Percentiles rank a stretch among this genome's conserved stretches.
Evolutionary conservation across 202 grass and related monocot species (phyloP).

Genomic region (Carex arenaria): DNA sequence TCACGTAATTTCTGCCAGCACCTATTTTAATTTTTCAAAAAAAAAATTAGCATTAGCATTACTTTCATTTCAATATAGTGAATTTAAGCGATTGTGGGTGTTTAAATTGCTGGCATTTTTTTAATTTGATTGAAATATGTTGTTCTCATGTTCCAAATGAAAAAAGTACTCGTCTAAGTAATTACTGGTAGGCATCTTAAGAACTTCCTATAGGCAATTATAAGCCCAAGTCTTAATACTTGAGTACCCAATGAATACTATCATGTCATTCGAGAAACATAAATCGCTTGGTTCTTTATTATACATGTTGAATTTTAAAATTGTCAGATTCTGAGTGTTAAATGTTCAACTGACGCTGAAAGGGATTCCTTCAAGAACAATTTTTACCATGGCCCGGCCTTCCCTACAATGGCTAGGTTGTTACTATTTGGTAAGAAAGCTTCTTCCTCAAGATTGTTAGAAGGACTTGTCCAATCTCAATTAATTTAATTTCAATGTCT

Average conservation of each 20-base stretch:
- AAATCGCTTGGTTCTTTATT: background rate
- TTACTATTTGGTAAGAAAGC: conserved; percentile 61
- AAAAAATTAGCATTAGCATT: conserved; percentile 1
- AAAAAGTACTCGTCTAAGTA: background rate
- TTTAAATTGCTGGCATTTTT: background rate
- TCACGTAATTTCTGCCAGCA: conserved; percentile 41
- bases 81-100: background rate
- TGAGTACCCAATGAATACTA: conserved; percentile 6
- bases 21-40: background rate
- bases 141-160: background rate
- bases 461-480: conserved; percentile 16
- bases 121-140: background rate
- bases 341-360: conserved; percentile 43
- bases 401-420: conserved; percentile 75
- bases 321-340: conserved; percentile 55
- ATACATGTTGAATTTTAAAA: background rate
- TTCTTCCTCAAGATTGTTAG: background rate
- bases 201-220: background rate
- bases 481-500: conserved; percentile 15
- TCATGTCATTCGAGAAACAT: conserved; percentile 9
- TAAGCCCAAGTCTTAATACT: conserved; percentile 6
- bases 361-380: conserved; percentile 43
- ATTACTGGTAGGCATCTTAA: background rate
- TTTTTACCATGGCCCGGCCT: conserved; percentile 77
- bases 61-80: background rate